Evolutionary conservation across 2,329 filamentous ascomycete species (phyloP).

Genomic region (Balansia obtecta): DNA sequence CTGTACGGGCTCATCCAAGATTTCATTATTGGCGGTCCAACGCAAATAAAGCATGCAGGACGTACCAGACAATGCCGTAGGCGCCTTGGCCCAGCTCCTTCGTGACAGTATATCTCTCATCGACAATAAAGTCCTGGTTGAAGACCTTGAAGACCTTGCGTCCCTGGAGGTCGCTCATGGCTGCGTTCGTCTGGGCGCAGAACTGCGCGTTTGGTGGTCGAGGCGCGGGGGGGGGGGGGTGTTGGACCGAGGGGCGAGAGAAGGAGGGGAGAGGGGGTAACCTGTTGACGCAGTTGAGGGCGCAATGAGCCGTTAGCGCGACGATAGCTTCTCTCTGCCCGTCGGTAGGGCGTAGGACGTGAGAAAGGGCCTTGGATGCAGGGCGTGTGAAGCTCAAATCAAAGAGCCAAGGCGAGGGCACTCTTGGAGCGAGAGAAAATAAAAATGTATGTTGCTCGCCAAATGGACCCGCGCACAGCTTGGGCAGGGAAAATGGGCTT

Average conservation of each 20-base stretch:
- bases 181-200: constrained; percentile 6
- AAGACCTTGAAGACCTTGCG: constrained; percentile 99
- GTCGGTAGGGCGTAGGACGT: neutral
- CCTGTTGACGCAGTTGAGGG: neutral
- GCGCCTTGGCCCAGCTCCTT: constrained; percentile 98
- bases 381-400: neutral
- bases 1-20: too few species aligned
- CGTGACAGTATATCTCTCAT: constrained; percentile 95
- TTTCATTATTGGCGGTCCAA: neutral
- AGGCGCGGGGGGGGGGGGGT: too few species aligned
- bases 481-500: constrained; percentile 2
- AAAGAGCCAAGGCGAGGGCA: neutral
- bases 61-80: constrained; percentile 95
- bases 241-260: too few species aligned
- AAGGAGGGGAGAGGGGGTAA: neutral
- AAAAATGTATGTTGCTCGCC: neutral
- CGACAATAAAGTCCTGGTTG: constrained; percentile 98
- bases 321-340: neutral
- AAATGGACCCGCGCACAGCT: neutral
- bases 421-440: neutral
- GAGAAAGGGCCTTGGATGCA: neutral
- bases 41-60: neutral
- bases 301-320: neutral
- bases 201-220: constrained; percentile 1
- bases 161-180: constrained; percentile 30